Evolutionary conservation across 768 basidiomycete genomes (phyloP).

Genomic region (Termitomyces sp.): DNA sequence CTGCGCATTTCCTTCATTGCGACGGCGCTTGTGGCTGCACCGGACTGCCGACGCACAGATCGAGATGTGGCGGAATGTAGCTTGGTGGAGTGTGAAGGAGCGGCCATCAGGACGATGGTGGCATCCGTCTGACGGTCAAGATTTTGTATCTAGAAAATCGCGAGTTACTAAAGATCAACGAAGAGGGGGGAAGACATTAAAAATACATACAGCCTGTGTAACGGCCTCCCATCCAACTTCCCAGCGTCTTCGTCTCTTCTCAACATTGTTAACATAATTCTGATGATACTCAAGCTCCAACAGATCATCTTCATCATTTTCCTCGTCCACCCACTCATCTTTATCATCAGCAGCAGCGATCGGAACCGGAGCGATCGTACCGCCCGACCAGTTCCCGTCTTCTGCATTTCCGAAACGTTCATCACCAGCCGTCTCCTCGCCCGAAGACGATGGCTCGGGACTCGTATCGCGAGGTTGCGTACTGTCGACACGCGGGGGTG

Average conservation of each 20-base stretch:
- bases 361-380: conserved; percentile 12
- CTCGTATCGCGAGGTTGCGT: conserved; percentile 82
- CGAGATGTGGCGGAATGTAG: conserved; percentile 64
- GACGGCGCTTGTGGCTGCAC: conserved; percentile 36
- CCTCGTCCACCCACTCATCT: conserved; percentile 71
- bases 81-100: conserved; percentile 70
- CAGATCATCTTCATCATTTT: conserved; percentile 67
- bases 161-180: not conserved
- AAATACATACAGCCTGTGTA: conserved; percentile 57
- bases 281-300: conserved; percentile 78
- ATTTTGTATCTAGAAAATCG: conserved; percentile 57
- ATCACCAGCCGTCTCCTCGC: conserved; percentile 80
- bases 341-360: conserved; percentile 36
- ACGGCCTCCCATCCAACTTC: conserved; percentile 74
- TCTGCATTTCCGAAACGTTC: conserved; percentile 35
- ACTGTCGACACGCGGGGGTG: conserved; percentile 76
- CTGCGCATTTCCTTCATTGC: conserved; percentile 50
- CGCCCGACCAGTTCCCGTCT: conserved; percentile 34
- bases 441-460: conserved; percentile 70
- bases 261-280: conserved; percentile 57
- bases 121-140: conserved; percentile 80
- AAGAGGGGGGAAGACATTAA: not conserved
- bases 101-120: conserved; percentile 69
- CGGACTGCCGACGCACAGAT: conserved; percentile 56
- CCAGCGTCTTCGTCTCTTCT: conserved; percentile 69